Percentiles rank a stretch among this genome's conserved stretches.
These are phyloP conservation scores for Metschnikowia arizonensis DNA, from an alignment of 805 yeast genomes.

Conservation along the genomic window DNA sequence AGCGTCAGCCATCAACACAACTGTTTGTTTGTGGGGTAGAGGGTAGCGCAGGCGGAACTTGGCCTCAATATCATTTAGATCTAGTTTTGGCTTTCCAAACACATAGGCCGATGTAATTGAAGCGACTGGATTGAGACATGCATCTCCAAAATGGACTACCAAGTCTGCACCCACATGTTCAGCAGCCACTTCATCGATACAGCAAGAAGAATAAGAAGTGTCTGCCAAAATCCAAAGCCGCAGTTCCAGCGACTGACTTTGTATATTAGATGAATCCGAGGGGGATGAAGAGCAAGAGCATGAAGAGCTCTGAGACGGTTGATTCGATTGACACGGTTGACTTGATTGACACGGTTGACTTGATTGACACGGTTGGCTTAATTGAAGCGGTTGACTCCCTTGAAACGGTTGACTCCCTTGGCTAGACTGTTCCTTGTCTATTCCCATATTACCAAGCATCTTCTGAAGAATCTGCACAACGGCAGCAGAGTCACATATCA, in stretches of 20 bases:
- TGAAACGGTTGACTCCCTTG: no score
- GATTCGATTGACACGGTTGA: no score
- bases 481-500: conserved; percentile 74
- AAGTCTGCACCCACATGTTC: conserved; percentile 84
- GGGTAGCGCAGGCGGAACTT: conserved; percentile 42
- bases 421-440: no score
- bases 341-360: no score
- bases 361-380: no score
- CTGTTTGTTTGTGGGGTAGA: conserved; percentile 32
- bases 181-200: conserved; percentile 96
- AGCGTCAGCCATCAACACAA: conserved; percentile 73
- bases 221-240: conserved; percentile 85
- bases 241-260: conserved; percentile 16
- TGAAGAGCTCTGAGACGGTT: neutral
- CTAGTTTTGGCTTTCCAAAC: conserved; percentile 64
- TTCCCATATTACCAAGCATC: conserved; percentile 16
- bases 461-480: conserved; percentile 55
- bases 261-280: neutral
- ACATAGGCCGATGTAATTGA: conserved; percentile 74
- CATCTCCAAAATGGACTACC: conserved; percentile 91
- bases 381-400: no score
- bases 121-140: conserved; percentile 79
- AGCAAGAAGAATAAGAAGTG: conserved; percentile 92
- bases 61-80: conserved; percentile 34
- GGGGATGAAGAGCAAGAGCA: neutral